Evolutionary conservation across 768 basidiomycete species (phyloP), one percentile per base, ranked within the genome.

Genomic region (Tephrocybe sp.): DNA sequence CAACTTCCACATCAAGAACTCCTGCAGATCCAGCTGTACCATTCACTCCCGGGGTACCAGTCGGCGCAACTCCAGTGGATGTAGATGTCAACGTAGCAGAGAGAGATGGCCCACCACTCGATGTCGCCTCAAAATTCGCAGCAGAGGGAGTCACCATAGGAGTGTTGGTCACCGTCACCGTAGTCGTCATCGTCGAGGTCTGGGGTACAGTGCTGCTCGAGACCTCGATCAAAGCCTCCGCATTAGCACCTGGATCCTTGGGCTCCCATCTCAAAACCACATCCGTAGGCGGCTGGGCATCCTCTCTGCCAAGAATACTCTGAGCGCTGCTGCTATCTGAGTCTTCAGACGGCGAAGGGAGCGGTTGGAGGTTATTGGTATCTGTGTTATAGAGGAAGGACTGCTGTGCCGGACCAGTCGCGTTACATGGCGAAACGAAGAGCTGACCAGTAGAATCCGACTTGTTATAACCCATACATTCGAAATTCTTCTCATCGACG

Each of bases 261-360:
- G 80, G 74, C 2, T 71, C 71, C 62, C 83, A 84, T 19, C 78
- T 65, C n/a, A 86, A 70, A 0, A 75, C 75, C 5, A 83, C 81
- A 48, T 76, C 77, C 62, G 71, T 70, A 7, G 68, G 58, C 26
- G 51, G 53, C 13, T 32, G 54, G 23, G 61, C 50, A 12, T 61
- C 50, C 11, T 62, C 64, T 35, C 63, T 59, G 11, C 60, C 56
- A n/a, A 64, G 42, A 34, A 57, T 39, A 14, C 58, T 56, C 26
- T 62, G 53, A n/a, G 56, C 31, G 11, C 23, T 52, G 7, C 60
- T 11, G 23, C 26, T 17, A 23, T 48, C 34, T 17, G 53, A 62
- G 34, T 67, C 61, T 19, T 62, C 57, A 14, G 60, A 55, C 35
- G 60, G 36, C 51, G 62, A 61, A 73, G 78, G 80, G 58, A 80